Evolutionary conservation across 371 early-diverging fungal species (phyloP), one percentile per base, ranked within the genome.

Genomic region (Mucor lusitanicus): DNA sequence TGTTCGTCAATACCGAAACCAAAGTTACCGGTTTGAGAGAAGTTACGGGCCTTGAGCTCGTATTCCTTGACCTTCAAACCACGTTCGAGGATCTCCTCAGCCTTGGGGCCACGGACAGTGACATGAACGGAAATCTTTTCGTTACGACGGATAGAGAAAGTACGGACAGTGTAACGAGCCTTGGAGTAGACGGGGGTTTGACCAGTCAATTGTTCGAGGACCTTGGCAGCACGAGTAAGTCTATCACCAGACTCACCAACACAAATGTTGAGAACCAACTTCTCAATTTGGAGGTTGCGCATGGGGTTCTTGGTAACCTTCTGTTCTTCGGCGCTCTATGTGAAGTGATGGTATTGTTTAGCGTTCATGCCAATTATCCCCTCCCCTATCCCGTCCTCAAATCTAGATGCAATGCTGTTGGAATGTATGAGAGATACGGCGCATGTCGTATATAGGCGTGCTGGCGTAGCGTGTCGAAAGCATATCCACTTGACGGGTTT

Each of bases 1-100:
- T 99, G 99, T 90, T 99, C 99, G 78, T 98, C 93, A 88, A 99
- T 95, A 94, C 99, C 99, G 90, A 99, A 99, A 75, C 99, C 99
- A 80, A 99, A 99, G 94, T 98, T 98, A 69, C 99, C 99, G 70
- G 95, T 99, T 59, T 81, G 91, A 30, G 97, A 97, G 90, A 99
- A 99, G 95, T 99, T 99, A 80, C 88, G 81, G 64, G 86, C 85
- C 79, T 88, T 88, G 59, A 99, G 90, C 88, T 99, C 99, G 91
- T 96, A 99, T 88, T 99, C 99, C 94, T 98, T 99, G 78, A 99
- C 99, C 94, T 98, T 99, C 71, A 99, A 87, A 69, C 99, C 99
- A 78, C 97, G 96, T 88, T 99, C 97, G 53, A 99, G 89, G 81
- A 99, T 97, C 85, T 99, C 98, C 85, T 82, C 82, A 59, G 82